Conservation (phyloP, 345 rosid genomes). For the Noccaea bulbosa region DNA sequence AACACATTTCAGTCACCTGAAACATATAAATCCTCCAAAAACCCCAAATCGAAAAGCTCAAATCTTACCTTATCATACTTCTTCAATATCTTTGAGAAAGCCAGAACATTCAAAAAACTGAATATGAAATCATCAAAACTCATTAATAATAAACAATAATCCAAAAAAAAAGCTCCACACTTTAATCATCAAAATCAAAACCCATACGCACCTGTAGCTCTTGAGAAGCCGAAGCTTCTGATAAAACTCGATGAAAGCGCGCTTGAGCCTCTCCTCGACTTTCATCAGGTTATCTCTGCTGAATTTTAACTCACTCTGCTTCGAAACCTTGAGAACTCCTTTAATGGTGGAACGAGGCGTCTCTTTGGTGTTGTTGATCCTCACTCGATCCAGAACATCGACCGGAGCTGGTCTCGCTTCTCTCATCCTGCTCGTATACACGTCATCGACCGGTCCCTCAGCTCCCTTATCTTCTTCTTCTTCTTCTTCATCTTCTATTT, state of each 20-base stretch:
- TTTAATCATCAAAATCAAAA: not conserved
- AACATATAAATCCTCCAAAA: not conserved
- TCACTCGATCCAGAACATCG: constrained; percentile 54
- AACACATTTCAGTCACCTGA: constrained; percentile 22
- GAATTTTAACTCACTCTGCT: constrained; percentile 50
- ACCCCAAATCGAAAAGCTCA: not conserved
- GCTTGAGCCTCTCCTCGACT: constrained; percentile 56
- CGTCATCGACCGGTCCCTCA: not conserved
- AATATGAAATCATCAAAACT: too few species aligned
- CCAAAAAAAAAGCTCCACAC: not conserved
- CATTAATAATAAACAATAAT: constrained; percentile 7
- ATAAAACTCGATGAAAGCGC: constrained; percentile 63
- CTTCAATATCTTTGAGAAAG: constrained; percentile 83
- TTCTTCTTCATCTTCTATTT: constrained; percentile 41
- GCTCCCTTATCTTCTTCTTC: constrained; percentile 7
- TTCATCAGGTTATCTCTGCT: constrained; percentile 56
- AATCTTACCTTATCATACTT: constrained; percentile 79
- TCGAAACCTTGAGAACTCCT: constrained; percentile 50
- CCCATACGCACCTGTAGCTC: constrained; percentile 51
- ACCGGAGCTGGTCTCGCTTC: constrained; percentile 53
- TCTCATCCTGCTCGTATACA: constrained; percentile 21
- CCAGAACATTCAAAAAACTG: constrained; percentile 76
- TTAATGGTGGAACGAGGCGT: constrained; percentile 80
- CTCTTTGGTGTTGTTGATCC: constrained; percentile 50
- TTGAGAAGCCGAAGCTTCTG: constrained; percentile 76